These are phyloP conservation scores for Physaria fendleri DNA, from an alignment of 345 rosid species.

Conservation along the genomic window DNA sequence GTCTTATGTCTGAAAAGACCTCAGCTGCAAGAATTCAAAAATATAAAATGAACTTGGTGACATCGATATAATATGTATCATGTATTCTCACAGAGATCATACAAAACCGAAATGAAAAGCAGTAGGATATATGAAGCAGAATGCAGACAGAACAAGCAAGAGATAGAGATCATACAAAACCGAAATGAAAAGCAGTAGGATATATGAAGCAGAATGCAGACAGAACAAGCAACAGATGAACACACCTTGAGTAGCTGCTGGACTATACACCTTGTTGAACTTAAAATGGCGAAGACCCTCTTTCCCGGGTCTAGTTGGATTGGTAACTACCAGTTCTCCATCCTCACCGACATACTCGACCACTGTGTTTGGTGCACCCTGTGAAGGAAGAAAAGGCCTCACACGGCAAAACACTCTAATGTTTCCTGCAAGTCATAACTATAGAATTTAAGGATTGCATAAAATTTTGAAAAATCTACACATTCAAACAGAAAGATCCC, in stretches of 20 bases:
- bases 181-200: background rate
- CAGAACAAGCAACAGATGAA: conserved; percentile 1
- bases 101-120: background rate
- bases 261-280: conserved; percentile 75
- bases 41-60: conserved; percentile 6
- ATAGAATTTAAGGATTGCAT: background rate
- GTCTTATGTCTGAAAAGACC: conserved; percentile 68
- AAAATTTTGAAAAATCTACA: background rate
- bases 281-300: conserved; percentile 59
- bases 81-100: background rate
- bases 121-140: background rate
- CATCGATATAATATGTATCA: background rate
- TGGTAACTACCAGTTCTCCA: conserved; percentile 63
- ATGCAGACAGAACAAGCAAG: too few relatives aligned
- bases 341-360: conserved; percentile 64
- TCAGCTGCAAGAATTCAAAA: conserved; percentile 48
- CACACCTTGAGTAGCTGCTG: conserved; percentile 75
- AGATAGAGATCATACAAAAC: background rate
- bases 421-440: conserved; percentile 53
- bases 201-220: background rate
- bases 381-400: conserved; percentile 73
- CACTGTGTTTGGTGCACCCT: conserved; percentile 42
- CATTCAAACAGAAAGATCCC: background rate
- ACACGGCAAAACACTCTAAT: conserved; percentile 84
- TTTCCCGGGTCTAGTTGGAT: conserved; percentile 73